Evolutionary conservation across 192 early-diverging fungal genomes (phyloP).

Genomic region (Pilaira anomala): DNA sequence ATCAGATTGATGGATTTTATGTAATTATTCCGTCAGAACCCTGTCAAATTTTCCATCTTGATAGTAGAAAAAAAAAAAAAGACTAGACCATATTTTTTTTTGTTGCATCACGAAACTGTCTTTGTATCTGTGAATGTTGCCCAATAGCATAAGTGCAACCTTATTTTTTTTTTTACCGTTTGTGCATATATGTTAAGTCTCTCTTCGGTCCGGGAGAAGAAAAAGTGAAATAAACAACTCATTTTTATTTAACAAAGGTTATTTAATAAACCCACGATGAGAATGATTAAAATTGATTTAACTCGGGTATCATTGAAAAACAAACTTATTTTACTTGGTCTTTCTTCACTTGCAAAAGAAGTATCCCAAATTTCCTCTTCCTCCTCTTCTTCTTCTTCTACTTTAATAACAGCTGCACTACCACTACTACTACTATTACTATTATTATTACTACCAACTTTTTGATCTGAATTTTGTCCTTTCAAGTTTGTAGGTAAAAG

Average conservation of each 20-base stretch:
- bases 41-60: too few species aligned
- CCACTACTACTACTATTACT: neutral
- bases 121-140: too few species aligned
- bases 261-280: neutral
- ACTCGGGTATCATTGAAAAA: constrained; percentile 11
- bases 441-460: neutral
- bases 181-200: too few species aligned
- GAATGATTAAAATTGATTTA: neutral
- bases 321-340: neutral
- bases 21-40: too few species aligned
- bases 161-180: too few species aligned
- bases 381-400: neutral
- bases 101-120: too few species aligned
- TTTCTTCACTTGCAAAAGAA: neutral
- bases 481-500: constrained; percentile 26
- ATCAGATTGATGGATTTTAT: too few species aligned
- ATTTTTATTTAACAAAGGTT: neutral
- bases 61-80: too few species aligned
- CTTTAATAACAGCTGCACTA: neutral
- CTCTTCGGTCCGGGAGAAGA: neutral
- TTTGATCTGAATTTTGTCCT: neutral
- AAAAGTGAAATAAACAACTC: neutral
- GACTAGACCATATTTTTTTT: too few species aligned
- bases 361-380: constrained; percentile 2
- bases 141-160: too few species aligned